These are phyloP conservation scores for Grosmannia clavigera DNA, from an alignment of 2,329 filamentous ascomycete species.

Conservation along the genomic window DNA sequence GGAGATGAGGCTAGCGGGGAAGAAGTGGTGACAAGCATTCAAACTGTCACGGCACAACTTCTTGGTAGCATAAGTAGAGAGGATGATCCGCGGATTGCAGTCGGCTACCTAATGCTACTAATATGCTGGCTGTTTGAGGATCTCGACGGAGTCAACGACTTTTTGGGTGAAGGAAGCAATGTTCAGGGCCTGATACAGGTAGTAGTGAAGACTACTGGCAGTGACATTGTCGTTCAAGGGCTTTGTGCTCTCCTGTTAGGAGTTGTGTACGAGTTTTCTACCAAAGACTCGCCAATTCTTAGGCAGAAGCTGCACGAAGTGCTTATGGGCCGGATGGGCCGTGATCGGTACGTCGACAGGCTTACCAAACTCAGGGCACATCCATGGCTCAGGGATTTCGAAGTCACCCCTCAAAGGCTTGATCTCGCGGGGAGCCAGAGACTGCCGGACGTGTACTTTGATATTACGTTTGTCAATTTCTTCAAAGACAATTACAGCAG, in stretches of 20 bases:
- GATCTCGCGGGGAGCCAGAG: slow-evolving; percentile 35
- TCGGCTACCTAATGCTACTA: slow-evolving; percentile 83
- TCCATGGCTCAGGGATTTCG: slow-evolving; percentile 74
- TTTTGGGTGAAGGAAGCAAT: slow-evolving; percentile 82
- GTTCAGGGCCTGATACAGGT: slow-evolving; percentile 75
- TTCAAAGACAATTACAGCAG: slow-evolving; percentile 93
- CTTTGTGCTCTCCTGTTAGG: slow-evolving; percentile 76
- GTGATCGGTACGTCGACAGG: slow-evolving; percentile 77
- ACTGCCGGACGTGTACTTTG: slow-evolving; percentile 74
- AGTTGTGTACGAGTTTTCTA: slow-evolving; percentile 91
- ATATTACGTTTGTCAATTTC: slow-evolving; percentile 79
- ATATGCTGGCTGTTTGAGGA: slow-evolving; percentile 89
- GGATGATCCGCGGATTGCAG: slow-evolving; percentile 65
- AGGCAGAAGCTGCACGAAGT: slow-evolving; percentile 70
- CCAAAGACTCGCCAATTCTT: slow-evolving; percentile 86
- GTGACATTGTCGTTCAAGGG: slow-evolving; percentile 61
- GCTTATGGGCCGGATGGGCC: slow-evolving; percentile 62
- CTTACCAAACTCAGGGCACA: slow-evolving; percentile 67
- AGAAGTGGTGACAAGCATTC: slow-evolving; percentile 89
- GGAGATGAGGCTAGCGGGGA: slow-evolving; percentile 82
- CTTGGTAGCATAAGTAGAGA: slow-evolving; percentile 63
- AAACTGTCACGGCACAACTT: slow-evolving; percentile 77
- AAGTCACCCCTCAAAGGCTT: slow-evolving; percentile 64
- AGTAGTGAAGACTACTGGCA: slow-evolving; percentile 48
- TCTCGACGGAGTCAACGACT: slow-evolving; percentile 81